phyloP scores from a whole-genome alignment of 2,329 filamentous ascomycete genomes.

The Penicillium verrucosum region DNA sequence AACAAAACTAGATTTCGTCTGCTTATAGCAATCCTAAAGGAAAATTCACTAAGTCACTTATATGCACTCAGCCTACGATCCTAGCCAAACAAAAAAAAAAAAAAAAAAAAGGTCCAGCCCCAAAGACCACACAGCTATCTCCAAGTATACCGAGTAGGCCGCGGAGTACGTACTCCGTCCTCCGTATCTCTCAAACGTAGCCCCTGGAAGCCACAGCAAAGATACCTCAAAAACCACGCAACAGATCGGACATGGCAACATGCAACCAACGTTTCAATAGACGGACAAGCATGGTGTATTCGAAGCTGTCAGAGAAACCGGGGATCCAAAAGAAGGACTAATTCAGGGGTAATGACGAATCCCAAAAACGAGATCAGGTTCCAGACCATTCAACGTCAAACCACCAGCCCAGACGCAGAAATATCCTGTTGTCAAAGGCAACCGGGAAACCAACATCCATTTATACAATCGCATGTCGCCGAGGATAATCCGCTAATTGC shows the following conservation, averaged over 20 bases:
- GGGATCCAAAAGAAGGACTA: conserved; percentile 1
- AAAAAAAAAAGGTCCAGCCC: neutral
- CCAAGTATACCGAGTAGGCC: neutral
- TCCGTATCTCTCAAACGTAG: neutral
- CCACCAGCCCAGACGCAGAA: neutral
- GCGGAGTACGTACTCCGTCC: neutral
- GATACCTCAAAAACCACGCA: neutral
- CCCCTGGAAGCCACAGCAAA: conserved; percentile 3
- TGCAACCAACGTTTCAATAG: neutral
- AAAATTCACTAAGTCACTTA: neutral
- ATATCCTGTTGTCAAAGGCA: conserved; percentile 12
- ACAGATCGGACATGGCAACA: neutral
- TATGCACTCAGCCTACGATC: neutral
- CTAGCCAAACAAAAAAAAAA: neutral
- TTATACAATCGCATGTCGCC: conserved; percentile 2
- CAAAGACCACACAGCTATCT: neutral
- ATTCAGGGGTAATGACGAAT: conserved; percentile 12
- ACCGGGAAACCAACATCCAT: conserved; percentile 6
- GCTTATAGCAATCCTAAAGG: neutral
- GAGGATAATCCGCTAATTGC: conserved; percentile 3
- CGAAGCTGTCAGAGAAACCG: conserved; percentile 4
- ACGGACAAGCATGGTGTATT: neutral
- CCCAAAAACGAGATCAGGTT: conserved; percentile 7
- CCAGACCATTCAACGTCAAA: neutral
- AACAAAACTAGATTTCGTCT: neutral